Evolutionary conservation across 768 basidiomycete species (phyloP), one percentile per base, ranked within the genome.

Genomic region (Glaciozyma antarctica): DNA sequence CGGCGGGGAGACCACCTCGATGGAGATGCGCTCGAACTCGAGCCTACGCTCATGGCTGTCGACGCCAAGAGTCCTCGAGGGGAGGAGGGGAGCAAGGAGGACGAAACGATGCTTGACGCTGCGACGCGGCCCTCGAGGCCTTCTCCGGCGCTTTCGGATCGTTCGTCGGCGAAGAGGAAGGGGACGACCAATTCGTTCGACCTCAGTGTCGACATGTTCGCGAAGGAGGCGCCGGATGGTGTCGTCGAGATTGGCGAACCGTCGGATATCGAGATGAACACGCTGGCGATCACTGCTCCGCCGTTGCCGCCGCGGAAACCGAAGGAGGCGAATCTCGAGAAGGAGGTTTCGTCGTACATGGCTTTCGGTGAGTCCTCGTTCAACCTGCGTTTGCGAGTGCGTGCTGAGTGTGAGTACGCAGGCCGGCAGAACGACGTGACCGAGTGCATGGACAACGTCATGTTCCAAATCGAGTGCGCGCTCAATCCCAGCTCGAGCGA

Each of bases 391-490:
- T 10, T 38, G 16, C 10, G 28, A 30, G 21, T 1, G 8, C 9
- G 9, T 7, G 4, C 38, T 28, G 38, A n/a, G 17, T 17, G 15
- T 10, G 22, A n/a, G 0, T 21, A 0, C 30, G 32, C 43, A 60
- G 92, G 94, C 8, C 87, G 88, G 72, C 95, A 99, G 73, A 94
- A 99, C 73, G 95, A 99, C 75, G 93, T 98, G 17, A 87, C 94
- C 0, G 95, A 99, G 77, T 97, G 94, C 77, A 90, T 98, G 87
- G 94, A 98, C 77, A 98, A 98, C 73, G 93, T 93, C 79, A 88
- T 99, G 81, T 95, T 95, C 78, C 95, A 98, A 77, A 91, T 98
- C 58, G 95, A 99, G 77, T 87, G 92, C 91, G 1, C 76, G 90
- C 61, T 78, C 47, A 88, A 88, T 72, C 87, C 91, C 66, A 83